Conservation (phyloP, 495 filamentous ascomycete genomes). For the Penicillium diatomitis region DNA sequence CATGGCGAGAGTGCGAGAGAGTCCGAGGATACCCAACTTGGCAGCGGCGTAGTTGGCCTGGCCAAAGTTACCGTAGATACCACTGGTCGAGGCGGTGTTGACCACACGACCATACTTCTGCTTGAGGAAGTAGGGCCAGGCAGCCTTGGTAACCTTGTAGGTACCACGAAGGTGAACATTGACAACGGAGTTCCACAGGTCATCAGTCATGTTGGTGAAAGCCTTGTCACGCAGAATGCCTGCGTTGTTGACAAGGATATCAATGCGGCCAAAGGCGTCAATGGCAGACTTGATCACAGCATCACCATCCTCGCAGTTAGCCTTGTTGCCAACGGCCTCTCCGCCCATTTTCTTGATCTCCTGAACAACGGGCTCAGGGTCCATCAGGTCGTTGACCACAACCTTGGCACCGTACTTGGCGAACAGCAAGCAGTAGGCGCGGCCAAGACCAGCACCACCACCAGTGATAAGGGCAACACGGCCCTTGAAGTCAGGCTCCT, state of each 20-base stretch:
- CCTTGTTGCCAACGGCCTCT: constrained; percentile 88
- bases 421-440: constrained; percentile 85
- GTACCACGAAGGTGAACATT: constrained; percentile 90
- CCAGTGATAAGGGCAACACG: constrained; percentile 91
- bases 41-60: constrained; percentile 97
- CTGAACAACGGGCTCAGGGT: constrained; percentile 85
- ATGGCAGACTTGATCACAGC: constrained; percentile 87
- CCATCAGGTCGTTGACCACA: constrained; percentile 88
- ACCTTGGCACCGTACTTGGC: constrained; percentile 82
- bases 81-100: constrained; percentile 93
- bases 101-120: constrained; percentile 97
- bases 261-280: constrained; percentile 86
- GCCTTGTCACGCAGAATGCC: constrained; percentile 97
- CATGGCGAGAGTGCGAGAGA: constrained; percentile 84
- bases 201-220: constrained; percentile 95
- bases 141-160: constrained; percentile 95
- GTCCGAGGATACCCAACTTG: constrained; percentile 90
- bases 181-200: constrained; percentile 85
- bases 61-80: constrained; percentile 98
- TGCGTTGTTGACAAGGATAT: constrained; percentile 94
- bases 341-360: constrained; percentile 89
- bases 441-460: constrained; percentile 79
- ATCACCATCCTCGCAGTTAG: constrained; percentile 88
- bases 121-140: constrained; percentile 96
- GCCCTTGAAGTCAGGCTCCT: constrained; percentile 79